Evolutionary conservation across 1,139 yeast species (phyloP).

Genomic region (Kazachstania sp.): DNA sequence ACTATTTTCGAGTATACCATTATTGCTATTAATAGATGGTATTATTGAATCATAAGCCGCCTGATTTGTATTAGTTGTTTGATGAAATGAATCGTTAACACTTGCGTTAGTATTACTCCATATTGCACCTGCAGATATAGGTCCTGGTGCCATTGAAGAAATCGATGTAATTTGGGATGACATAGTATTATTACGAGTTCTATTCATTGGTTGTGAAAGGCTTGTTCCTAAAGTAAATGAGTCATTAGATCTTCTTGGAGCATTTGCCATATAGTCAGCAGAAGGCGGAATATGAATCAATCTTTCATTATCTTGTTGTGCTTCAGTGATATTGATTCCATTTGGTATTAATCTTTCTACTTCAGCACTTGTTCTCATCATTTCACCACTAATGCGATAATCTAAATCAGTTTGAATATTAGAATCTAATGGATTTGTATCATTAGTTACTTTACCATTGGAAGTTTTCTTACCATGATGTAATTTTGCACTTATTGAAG

Average conservation of each 20-base stretch:
- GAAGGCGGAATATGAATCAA: constrained; percentile 25
- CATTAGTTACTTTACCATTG: constrained; percentile 6
- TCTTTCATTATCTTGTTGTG: constrained; percentile 23
- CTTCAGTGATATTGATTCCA: neutral
- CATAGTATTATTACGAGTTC: constrained; percentile 30
- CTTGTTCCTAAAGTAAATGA: constrained; percentile 20
- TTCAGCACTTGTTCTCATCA: neutral
- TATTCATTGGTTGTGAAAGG: constrained; percentile 17
- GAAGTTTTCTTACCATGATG: constrained; percentile 26
- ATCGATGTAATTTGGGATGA: constrained; percentile 30
- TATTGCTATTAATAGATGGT: constrained; percentile 11
- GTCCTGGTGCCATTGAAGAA: constrained; percentile 23
- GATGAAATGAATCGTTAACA: constrained; percentile 4
- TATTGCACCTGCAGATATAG: constrained; percentile 17
- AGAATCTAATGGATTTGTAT: constrained; percentile 1
- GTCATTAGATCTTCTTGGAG: constrained; percentile 26
- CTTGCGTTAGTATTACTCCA: constrained; percentile 20
- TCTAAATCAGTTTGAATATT: constrained; percentile 5
- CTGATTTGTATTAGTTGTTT: constrained; percentile 9
- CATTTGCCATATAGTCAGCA: constrained; percentile 14
- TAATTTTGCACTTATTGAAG: constrained; percentile 29
- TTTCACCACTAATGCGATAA: constrained; percentile 1
- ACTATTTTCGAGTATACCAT: neutral
- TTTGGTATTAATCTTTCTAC: neutral
- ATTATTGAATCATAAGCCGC: constrained; percentile 8